Base-by-base conservation (phyloP, 2,329 filamentous ascomycete species). In the Basipetospora chlamydospora region DNA sequence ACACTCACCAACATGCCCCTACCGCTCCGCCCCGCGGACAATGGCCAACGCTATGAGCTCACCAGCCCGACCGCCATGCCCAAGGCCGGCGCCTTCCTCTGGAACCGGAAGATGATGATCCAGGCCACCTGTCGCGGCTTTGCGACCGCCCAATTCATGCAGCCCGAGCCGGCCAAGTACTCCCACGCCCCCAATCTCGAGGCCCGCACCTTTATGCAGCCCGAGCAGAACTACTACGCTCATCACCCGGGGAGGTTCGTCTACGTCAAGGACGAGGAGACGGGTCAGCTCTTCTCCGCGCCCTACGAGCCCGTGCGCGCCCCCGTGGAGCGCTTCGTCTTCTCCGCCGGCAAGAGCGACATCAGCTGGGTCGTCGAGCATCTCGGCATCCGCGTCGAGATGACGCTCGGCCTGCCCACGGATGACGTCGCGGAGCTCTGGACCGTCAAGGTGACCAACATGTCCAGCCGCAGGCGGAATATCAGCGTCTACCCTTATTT, bases 71-170 rank as follows among this genome's bases (percentile, higher is more conserved):
- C 66, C 17, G 65, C 64, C 28, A 55, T 73, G 59, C 67, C 68
- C 35, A 66, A 69, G 50, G 66, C 68, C 3, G 63, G 60, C 34
- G 66, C 61, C 36, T 73, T 73, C 47, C 56, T 73, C 9, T 73
- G 69, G 69, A 73, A 73, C 44, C 65, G 70, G 50, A 63, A 59
- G 51, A 73, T 73, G 68, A 73, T 73, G 68, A 67, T 73, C 41
- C 67, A 72, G 47, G 57, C 67, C 32, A 72, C 67, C 38, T 72
- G 68, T 47, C 67, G 69, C 15, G 69, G 69, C n/a, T 71, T 69
- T 45, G 64, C 68, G 18, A 70, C 65, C 3, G 61, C 68, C 3
- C 68, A 72, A 39, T 72, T 70, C 55, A 73, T 73, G 69, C 69
- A 73, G 49, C 69, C 69, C 0, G 69, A 73, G 50, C 69, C 69